Evolutionary conservation across 371 early-diverging fungal species (phyloP).

Genomic region (Funneliformis caledonium): DNA sequence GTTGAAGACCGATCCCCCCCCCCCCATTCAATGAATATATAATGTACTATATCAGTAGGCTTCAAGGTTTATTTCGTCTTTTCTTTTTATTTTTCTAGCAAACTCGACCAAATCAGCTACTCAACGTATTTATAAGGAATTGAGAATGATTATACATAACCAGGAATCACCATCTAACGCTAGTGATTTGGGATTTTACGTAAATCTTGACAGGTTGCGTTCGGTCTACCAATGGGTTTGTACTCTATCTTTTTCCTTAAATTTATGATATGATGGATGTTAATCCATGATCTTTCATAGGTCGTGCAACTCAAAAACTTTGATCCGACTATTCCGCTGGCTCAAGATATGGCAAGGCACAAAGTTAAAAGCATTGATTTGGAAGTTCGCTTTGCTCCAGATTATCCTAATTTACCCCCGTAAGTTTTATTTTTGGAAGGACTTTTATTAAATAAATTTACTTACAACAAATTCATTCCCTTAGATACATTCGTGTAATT

Average conservation of each 20-base stretch:
- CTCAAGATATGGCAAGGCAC: conserved; percentile 40
- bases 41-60: neutral
- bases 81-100: neutral
- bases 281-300: conserved; percentile 13
- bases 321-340: conserved; percentile 40
- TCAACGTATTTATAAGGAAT: conserved; percentile 39
- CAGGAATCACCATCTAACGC: conserved; percentile 20
- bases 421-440: conserved; percentile 11
- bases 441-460: neutral
- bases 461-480: neutral
- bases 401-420: conserved; percentile 45
- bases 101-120: conserved; percentile 38
- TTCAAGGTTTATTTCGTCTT: neutral
- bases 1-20: neutral
- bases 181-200: conserved; percentile 38
- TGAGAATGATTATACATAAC: conserved; percentile 36
- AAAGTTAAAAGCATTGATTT: conserved; percentile 42
- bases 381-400: conserved; percentile 46
- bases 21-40: neutral
- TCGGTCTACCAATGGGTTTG: conserved; percentile 43
- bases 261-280: neutral
- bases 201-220: conserved; percentile 30
- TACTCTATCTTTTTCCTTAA: conserved; percentile 5
- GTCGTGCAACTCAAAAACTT: conserved; percentile 43
- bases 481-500: conserved; percentile 45